phyloP scores from a whole-genome alignment of 352 stramenopile species.

The Pilasporangium apinafurcum region DNA sequence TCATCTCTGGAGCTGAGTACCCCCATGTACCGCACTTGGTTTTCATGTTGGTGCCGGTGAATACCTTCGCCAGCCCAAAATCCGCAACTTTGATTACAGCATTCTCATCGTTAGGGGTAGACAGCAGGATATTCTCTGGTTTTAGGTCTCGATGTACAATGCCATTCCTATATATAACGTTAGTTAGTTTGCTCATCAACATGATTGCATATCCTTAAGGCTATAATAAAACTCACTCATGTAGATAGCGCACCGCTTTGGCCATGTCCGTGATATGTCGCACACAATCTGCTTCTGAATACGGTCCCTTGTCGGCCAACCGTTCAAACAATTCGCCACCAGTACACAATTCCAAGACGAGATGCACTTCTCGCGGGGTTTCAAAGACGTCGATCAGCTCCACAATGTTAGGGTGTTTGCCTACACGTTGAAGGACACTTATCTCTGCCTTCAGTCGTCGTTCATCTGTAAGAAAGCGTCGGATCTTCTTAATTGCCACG shows the following conservation, averaged over 20 bases:
- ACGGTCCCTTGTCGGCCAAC: slow-evolving; percentile 71
- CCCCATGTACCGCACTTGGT: slow-evolving; percentile 81
- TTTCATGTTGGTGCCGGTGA: slow-evolving; percentile 59
- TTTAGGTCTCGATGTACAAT: slow-evolving; percentile 84
- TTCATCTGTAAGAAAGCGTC: slow-evolving; percentile 69
- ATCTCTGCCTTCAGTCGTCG: slow-evolving; percentile 62
- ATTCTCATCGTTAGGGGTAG: slow-evolving; percentile 46
- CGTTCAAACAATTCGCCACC: slow-evolving; percentile 80
- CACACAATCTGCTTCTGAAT: slow-evolving; percentile 77
- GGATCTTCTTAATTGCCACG: slow-evolving; percentile 84
- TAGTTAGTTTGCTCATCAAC: too few species aligned
- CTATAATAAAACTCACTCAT: slow-evolving; percentile 35
- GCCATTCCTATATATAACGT: slow-evolving; percentile 29
- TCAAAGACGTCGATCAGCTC: slow-evolving; percentile 79
- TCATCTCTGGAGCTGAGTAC: slow-evolving; percentile 83
- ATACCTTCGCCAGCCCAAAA: slow-evolving; percentile 83
- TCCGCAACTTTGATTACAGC: slow-evolving; percentile 74
- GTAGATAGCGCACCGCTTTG: slow-evolving; percentile 61
- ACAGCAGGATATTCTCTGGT: slow-evolving; percentile 80
- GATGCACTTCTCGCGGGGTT: slow-evolving; percentile 64
- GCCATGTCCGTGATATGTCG: slow-evolving; percentile 70
- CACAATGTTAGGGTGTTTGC: slow-evolving; percentile 71
- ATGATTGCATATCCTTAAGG: too few species aligned
- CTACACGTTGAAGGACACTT: slow-evolving; percentile 41
- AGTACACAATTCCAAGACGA: slow-evolving; percentile 78